phyloP scores from a whole-genome alignment of 2,329 filamentous ascomycete species.

The Nemania abortiva region DNA sequence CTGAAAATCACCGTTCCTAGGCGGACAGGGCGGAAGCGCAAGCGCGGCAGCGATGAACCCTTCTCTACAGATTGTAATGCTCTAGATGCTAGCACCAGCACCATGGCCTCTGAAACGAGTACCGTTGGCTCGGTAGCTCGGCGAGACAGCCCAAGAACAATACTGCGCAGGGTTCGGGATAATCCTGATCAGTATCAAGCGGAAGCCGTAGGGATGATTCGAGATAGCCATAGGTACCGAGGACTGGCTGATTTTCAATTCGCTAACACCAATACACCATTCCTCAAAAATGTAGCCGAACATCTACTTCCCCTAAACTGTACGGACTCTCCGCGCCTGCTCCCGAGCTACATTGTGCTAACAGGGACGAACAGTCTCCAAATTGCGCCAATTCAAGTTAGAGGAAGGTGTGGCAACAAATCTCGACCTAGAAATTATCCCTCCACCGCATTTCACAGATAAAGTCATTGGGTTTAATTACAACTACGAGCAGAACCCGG shows the following conservation, averaged over 20 bases:
- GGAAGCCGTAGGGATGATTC: slow-evolving; percentile 78
- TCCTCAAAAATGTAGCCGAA: slow-evolving; percentile 78
- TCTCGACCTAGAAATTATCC: slow-evolving; percentile 76
- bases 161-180: slow-evolving; percentile 76
- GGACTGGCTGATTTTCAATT: slow-evolving; percentile 89
- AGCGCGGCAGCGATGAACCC: slow-evolving; percentile 77
- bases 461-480: slow-evolving; percentile 81
- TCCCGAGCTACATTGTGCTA: slow-evolving; percentile 36
- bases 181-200: slow-evolving; percentile 75
- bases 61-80: slow-evolving; percentile 64
- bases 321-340: slow-evolving; percentile 52
- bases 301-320: slow-evolving; percentile 79
- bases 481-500: slow-evolving; percentile 87
- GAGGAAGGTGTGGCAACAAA: slow-evolving; percentile 70
- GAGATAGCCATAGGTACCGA: slow-evolving; percentile 87
- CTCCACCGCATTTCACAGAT: slow-evolving; percentile 82
- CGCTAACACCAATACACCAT: slow-evolving; percentile 74
- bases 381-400: slow-evolving; percentile 73
- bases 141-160: slow-evolving; percentile 64
- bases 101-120: slow-evolving; percentile 38
- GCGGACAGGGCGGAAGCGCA: slow-evolving; percentile 86
- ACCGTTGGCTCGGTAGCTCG: slow-evolving; percentile 59
- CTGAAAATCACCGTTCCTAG: slow-evolving; percentile 89
- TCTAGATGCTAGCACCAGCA: slow-evolving; percentile 44
- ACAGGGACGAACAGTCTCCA: slow-evolving; percentile 57